These are phyloP conservation scores for Dissophora ornata DNA, from an alignment of 192 early-diverging fungal species.

Conservation along the genomic window DNA sequence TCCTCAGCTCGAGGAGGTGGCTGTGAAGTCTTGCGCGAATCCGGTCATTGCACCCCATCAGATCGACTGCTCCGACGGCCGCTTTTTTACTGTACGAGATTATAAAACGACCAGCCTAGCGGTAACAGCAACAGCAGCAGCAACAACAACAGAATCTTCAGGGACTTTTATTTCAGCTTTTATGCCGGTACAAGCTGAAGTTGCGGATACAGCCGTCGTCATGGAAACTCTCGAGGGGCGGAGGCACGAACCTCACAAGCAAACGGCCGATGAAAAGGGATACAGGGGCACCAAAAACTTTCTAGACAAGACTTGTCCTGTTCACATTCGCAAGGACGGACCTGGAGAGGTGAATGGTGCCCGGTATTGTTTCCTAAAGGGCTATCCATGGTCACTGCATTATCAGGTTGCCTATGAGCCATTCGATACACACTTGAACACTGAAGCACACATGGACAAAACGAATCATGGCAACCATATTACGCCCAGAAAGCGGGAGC, in stretches of 20 bases:
- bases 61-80: constrained; percentile 2
- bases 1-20: constrained; percentile 42
- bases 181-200: too few relatives aligned
- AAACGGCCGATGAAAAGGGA: constrained; percentile 13
- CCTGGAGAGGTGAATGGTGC: constrained; percentile 18
- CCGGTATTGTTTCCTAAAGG: constrained; percentile 26
- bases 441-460: too few relatives aligned
- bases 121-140: not conserved
- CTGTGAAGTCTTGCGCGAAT: not conserved
- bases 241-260: not conserved
- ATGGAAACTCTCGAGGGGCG: not conserved
- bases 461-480: too few relatives aligned
- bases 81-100: constrained; percentile 15
- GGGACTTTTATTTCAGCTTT: not conserved
- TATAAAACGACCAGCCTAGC: too few relatives aligned
- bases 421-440: not conserved
- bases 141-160: not conserved
- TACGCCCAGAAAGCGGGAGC: not conserved
- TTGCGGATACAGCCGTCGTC: not conserved
- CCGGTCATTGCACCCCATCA: not conserved
- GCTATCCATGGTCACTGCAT: constrained; percentile 40
- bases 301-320: constrained; percentile 38
- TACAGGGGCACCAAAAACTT: constrained; percentile 46
- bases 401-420: constrained; percentile 25
- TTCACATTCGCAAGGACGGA: constrained; percentile 29